Base-by-base conservation (phyloP, 441 rosid species). In the Brassica hybrid region DNA sequence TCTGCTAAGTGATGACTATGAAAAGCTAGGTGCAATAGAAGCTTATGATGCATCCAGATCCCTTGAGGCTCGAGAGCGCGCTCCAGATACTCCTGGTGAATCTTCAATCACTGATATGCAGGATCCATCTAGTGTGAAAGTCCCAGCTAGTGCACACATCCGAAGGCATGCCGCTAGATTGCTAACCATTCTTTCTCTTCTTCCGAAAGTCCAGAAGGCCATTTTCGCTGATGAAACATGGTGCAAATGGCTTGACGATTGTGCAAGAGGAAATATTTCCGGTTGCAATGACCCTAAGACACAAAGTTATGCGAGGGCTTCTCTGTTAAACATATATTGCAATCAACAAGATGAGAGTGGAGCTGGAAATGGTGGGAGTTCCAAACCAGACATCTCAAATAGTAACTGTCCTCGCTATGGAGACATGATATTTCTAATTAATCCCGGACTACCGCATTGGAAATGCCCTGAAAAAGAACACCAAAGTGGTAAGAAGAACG, bases 81-180 rank as follows among this genome's bases (percentile, higher is more conserved):
- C 69, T 74, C 69, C 87, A 75, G 85, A 81, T 80, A 72, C 65
- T 76, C 65, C 76, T 65, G 82, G 85, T 58, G 92, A 85, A 76
- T 83, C 88, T 18, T 69, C 89, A 59, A 58, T 77, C 67, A 54
- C 82, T 56, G 79, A 76, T 81, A 41, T 58, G 19, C 91, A 85
- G 66, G 83, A 84, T 84, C 79, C 83, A 71, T 86, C 94, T 69
- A 90, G 89, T 63, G 84, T 94, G 69, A 88, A 88, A 80, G 95
- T 96, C 75, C 97, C 99, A 67, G 96, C 94, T 32, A 91, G 97
- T 59, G 94, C 91, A 62, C 97, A 94, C 81, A 87, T 94, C 41
- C 87, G 99, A 60, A 89, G 88, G 88, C 98, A 96, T 90, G 98
- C 98, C 32, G 97, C 97, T 82, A 86, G 97, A 63, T 85, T 96